Base-by-base conservation (phyloP, 2,329 filamentous ascomycete genomes). In the Pseudogymnoascus sp. region DNA sequence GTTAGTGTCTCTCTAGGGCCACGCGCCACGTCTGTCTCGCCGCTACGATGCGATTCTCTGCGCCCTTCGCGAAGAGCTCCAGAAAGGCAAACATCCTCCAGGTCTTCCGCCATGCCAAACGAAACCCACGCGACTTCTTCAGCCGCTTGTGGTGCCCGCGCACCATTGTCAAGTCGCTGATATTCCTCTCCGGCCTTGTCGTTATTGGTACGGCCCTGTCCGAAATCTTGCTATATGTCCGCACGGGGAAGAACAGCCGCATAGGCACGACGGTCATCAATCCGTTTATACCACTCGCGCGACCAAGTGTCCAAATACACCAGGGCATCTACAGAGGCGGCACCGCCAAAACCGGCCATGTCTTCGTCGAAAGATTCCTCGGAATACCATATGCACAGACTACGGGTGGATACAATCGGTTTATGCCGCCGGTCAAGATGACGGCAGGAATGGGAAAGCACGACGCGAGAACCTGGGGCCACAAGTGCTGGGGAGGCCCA, bases 371-470 rank as follows among this genome's bases (percentile, higher is more conserved):
- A 21, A 69, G 69, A 6, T 82, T 81, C 65, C 68, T 77, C 3
- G 77, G 78, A 2, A 73, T 82, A 15, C 78, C 77, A 2, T 81
- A 80, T 63, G 77, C 78, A 1, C 68, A 75, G 5, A 74, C 78
- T 6, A 77, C 79, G 6, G 72, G 71, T 1, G 79, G 77, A 0
- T 74, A 79, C 26, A 70, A 71, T 35, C 74, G 79, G 13, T 81
- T 81, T 63, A 72, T 71, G 13, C 74, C 57, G 17, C 57, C 57
- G 24, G 57, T 92, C 67, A 73, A 77, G 68, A 74, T 69, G n/a
- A 72, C 70, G 3, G 37, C 33, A 31, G 57, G 37, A 11, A 59
- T 60, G 37, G 24, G n/a, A 35, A 44, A 33, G 24, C 47, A 54
- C 5, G 47, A 59, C 9, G 37, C 41, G 8, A 47, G 41, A 29